Percentiles rank a stretch among this genome's conserved stretches.
Conservation (phyloP, 805 yeast genomes). For the Groenewaldozyma tartarivorans region DNA sequence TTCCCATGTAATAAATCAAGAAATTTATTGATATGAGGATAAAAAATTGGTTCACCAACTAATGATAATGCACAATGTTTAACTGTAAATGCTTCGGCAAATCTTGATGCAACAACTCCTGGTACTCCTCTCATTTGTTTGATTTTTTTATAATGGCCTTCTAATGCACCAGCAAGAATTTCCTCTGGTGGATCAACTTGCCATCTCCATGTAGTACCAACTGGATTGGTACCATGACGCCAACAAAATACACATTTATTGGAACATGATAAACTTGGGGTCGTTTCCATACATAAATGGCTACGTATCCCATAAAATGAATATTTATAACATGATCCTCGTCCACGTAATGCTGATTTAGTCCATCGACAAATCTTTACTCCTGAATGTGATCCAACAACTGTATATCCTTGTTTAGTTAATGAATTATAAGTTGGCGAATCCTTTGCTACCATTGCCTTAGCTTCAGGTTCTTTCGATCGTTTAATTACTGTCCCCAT, state of each 20-base stretch:
- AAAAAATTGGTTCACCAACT: slow-evolving; percentile 92
- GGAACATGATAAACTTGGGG: slow-evolving; percentile 88
- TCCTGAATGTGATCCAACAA: slow-evolving; percentile 91
- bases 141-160: slow-evolving; percentile 84
- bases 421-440: slow-evolving; percentile 83
- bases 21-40: slow-evolving; percentile 83
- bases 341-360: slow-evolving; percentile 83
- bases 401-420: slow-evolving; percentile 88
- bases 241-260: slow-evolving; percentile 95
- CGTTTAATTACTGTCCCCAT: slow-evolving; percentile 53
- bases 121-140: slow-evolving; percentile 95
- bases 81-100: slow-evolving; percentile 82
- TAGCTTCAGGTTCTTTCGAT: slow-evolving; percentile 27
- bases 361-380: slow-evolving; percentile 96
- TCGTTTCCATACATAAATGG: slow-evolving; percentile 92
- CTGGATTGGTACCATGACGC: slow-evolving; percentile 97
- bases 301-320: slow-evolving; percentile 87
- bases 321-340: slow-evolving; percentile 89
- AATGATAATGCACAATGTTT: slow-evolving; percentile 86
- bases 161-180: slow-evolving; percentile 74
- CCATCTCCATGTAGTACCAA: slow-evolving; percentile 95
- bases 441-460: slow-evolving; percentile 82
- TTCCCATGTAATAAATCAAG: slow-evolving; percentile 69
- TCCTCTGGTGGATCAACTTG: slow-evolving; percentile 83
- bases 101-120: slow-evolving; percentile 81